These are phyloP conservation scores for Claviceps spartinae DNA, from an alignment of 2,329 filamentous ascomycete species.

Conservation along the genomic window DNA sequence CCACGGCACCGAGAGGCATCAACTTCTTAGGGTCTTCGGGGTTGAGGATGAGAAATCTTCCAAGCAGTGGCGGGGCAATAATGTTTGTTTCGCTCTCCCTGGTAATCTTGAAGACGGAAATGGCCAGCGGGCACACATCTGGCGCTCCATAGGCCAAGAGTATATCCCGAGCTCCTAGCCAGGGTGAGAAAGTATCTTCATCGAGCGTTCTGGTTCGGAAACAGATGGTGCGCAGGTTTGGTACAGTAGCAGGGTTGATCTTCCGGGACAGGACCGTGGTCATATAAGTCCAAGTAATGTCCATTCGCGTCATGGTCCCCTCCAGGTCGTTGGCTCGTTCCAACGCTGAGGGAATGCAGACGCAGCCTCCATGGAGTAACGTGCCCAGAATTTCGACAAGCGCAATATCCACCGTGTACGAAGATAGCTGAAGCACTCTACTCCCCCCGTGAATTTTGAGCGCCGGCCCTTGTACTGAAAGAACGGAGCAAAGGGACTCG, in stretches of 20 bases:
- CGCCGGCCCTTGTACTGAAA: conserved; percentile 35
- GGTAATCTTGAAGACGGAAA: conserved; percentile 32
- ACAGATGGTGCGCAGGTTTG: conserved; percentile 27
- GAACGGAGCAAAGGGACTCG: conserved; percentile 39
- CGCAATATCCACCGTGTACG: conserved; percentile 39
- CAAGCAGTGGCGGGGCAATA: conserved; percentile 34
- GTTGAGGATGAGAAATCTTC: conserved; percentile 39
- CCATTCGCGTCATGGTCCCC: conserved; percentile 34
- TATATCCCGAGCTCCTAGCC: conserved; percentile 31
- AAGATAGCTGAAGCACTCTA: conserved; percentile 42
- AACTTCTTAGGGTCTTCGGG: conserved; percentile 35
- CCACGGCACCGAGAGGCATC: conserved; percentile 39
- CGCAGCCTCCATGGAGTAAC: conserved; percentile 41
- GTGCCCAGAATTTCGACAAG: conserved; percentile 38
- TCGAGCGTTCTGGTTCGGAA: conserved; percentile 38
- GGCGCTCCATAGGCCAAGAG: conserved; percentile 38
- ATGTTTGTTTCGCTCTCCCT: conserved; percentile 23
- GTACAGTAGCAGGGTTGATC: conserved; percentile 23
- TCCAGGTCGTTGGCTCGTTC: conserved; percentile 36
- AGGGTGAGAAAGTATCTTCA: conserved; percentile 32
- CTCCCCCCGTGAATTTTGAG: conserved; percentile 36
- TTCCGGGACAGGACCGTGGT: conserved; percentile 44
- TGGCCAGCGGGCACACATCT: conserved; percentile 36
- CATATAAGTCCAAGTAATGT: conserved; percentile 39
- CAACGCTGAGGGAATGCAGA: conserved; percentile 41